Evolutionary conservation across 495 filamentous ascomycete genomes (phyloP).

Genomic region (Penicillium coprophilum): DNA sequence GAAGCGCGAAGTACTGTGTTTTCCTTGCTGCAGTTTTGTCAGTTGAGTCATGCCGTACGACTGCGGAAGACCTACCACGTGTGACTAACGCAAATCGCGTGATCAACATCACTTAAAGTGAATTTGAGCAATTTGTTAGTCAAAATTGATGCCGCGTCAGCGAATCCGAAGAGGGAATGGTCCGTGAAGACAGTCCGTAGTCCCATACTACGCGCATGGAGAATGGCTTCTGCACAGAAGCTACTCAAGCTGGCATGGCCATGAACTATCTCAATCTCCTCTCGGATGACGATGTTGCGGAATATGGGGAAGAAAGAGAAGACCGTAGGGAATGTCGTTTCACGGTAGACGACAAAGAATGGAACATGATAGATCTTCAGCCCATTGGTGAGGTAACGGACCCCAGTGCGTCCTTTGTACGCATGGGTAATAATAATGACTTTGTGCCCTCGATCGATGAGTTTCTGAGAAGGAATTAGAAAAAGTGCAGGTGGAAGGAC

Average conservation of each 20-base stretch:
- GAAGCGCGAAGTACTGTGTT: constrained; percentile 96
- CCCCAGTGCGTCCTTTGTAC: constrained; percentile 86
- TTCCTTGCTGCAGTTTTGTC: constrained; percentile 67
- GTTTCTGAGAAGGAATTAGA: constrained; percentile 54
- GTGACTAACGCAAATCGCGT: constrained; percentile 97
- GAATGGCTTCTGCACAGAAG: constrained; percentile 90
- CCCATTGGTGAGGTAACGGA: constrained; percentile 97
- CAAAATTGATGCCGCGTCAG: constrained; percentile 91
- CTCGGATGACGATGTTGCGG: constrained; percentile 89
- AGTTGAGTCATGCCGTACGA: not conserved
- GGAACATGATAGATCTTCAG: constrained; percentile 98
- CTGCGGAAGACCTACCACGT: constrained; percentile 65
- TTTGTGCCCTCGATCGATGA: constrained; percentile 96
- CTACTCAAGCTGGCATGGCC: constrained; percentile 90
- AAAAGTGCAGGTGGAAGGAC: not conserved
- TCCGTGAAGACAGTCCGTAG: constrained; percentile 94
- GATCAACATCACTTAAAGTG: constrained; percentile 91
- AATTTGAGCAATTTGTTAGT: constrained; percentile 98
- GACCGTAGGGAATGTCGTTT: constrained; percentile 92
- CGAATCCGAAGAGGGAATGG: constrained; percentile 97
- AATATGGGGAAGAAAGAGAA: constrained; percentile 98
- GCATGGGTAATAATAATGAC: constrained; percentile 97
- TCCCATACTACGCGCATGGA: constrained; percentile 96
- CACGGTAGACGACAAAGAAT: constrained; percentile 92
- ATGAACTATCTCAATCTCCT: constrained; percentile 95